A percentile compares a stretch with the other conserved stretches of the same genome.
Conservation (phyloP, 2,329 filamentous ascomycete species). For the Aciculosporium take region DNA sequence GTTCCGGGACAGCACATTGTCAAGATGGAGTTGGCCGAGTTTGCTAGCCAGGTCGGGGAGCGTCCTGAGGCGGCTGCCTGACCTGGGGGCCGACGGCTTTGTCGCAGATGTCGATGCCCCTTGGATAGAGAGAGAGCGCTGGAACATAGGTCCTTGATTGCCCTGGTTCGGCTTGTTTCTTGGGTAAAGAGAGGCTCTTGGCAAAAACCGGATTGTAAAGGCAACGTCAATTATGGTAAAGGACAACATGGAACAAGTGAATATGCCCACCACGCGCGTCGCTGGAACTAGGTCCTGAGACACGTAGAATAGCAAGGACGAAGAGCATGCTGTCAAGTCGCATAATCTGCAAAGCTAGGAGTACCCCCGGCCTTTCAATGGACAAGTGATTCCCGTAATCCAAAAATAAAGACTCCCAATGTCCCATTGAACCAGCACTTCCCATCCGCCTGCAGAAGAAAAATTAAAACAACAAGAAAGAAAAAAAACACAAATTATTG, state of each 20-base stretch:
- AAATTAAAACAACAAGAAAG: background rate
- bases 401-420: constrained; percentile 13
- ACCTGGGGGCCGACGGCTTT: too few species aligned
- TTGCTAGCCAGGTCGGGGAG: constrained; percentile 35
- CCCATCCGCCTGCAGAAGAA: background rate
- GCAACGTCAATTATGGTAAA: too few species aligned
- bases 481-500: constrained; percentile 6
- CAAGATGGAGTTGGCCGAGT: constrained; percentile 80
- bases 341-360: constrained; percentile 11
- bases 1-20: constrained; percentile 75
- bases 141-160: too few species aligned
- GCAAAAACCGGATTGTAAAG: too few species aligned
- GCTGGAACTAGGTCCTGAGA: background rate
- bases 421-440: constrained; percentile 11
- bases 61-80: too few species aligned
- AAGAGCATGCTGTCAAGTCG: constrained; percentile 14
- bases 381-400: constrained; percentile 1
- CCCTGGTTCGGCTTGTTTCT: too few species aligned
- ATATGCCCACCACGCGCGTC: too few species aligned
- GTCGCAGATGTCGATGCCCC: too few species aligned
- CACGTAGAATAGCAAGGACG: constrained; percentile 15
- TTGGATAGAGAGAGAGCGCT: too few species aligned
- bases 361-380: constrained; percentile 11
- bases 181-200: too few species aligned
- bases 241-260: too few species aligned